A percentile compares a stretch with the other conserved stretches of the same genome.
These are phyloP conservation scores for Lasiodiplodia citricola DNA, from an alignment of 2,329 filamentous ascomycete species.

Conservation along the genomic window DNA sequence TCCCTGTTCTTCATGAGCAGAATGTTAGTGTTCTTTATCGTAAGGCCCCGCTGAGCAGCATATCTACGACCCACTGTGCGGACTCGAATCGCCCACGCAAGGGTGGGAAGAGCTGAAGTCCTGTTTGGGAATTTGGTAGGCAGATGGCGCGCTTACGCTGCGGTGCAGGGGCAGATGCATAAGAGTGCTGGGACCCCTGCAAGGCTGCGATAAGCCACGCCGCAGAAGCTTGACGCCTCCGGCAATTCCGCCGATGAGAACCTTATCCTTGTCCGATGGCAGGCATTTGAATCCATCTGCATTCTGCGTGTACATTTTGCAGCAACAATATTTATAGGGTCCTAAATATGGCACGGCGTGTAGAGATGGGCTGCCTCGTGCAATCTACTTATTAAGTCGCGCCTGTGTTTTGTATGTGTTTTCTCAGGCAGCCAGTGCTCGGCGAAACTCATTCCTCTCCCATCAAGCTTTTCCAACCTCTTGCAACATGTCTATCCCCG, in stretches of 20 bases:
- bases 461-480: background rate
- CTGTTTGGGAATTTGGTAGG: background rate
- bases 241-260: background rate
- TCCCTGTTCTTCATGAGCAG: background rate
- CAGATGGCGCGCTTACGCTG: background rate
- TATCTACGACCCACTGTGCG: background rate
- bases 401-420: background rate
- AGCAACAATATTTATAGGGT: background rate
- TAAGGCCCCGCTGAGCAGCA: background rate
- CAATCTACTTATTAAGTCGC: background rate
- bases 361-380: background rate
- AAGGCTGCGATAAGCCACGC: background rate
- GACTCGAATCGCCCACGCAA: background rate
- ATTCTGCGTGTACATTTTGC: background rate
- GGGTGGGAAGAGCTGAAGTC: background rate
- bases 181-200: background rate
- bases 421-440: background rate
- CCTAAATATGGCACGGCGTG: background rate
- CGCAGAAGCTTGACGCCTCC: background rate
- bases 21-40: background rate
- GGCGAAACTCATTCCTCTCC: background rate
- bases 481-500: background rate
- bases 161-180: background rate
- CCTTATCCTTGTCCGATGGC: background rate
- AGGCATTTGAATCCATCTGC: background rate